Conservation (phyloP, 768 basidiomycete genomes). For the Tephrocybe rancida region DNA sequence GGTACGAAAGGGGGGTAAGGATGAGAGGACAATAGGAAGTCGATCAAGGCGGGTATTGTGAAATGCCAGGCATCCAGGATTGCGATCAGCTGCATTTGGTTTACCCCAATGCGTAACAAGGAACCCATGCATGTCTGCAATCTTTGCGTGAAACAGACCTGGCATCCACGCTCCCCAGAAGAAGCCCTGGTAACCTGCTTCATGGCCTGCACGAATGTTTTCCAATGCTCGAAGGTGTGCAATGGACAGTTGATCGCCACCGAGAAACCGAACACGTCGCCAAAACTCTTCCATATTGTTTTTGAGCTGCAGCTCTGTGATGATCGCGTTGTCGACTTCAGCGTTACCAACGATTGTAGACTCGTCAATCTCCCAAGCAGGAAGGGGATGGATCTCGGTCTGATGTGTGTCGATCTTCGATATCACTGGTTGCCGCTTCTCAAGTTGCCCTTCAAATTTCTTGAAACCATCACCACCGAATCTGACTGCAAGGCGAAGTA, state of each 20-base stretch:
- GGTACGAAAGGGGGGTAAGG: slow-evolving; percentile 32
- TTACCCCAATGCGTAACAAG: slow-evolving; percentile 35
- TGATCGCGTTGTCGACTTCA: no score
- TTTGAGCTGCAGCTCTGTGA: no score
- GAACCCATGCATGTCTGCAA: slow-evolving; percentile 30
- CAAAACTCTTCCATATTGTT: no score
- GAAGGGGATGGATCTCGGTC: no score
- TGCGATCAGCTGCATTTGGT: slow-evolving; percentile 8
- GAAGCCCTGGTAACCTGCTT: slow-evolving; percentile 20
- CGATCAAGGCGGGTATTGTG: slow-evolving; percentile 36
- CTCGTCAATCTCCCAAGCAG: no score
- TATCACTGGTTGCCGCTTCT: no score
- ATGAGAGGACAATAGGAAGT: slow-evolving; percentile 35
- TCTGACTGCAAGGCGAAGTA: no score
- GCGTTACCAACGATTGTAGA: no score
- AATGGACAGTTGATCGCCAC: slow-evolving; percentile 10
- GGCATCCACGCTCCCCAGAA: slow-evolving; percentile 27
- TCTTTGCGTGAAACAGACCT: slow-evolving; percentile 40
- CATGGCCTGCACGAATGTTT: slow-evolving; percentile 31
- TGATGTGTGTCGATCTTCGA: no score
- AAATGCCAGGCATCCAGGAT: slow-evolving; percentile 34
- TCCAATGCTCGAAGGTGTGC: slow-evolving; percentile 31
- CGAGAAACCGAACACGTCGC: no score
- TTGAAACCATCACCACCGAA: no score
- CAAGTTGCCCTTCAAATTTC: no score